Evolutionary conservation across 1,284 basidiomycete genomes (phyloP).

Genomic region (Lentinula novae-zelandiae): DNA sequence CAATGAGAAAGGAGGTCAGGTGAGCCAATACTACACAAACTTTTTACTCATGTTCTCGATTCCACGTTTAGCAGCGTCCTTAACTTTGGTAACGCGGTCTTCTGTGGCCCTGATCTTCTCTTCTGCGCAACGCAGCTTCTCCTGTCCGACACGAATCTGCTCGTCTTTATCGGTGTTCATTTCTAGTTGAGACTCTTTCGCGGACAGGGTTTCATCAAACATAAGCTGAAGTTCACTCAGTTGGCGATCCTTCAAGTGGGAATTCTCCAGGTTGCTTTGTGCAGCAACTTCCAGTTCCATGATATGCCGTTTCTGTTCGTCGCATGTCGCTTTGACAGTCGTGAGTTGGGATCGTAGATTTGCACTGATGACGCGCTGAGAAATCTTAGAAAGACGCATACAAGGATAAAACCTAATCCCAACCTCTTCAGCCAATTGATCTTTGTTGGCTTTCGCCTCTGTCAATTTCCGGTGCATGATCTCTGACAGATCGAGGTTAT

Average conservation of each 20-base stretch:
- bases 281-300: slow-evolving; percentile 4
- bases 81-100: slow-evolving; percentile 9
- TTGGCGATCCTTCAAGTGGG: slow-evolving; percentile 4
- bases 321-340: not conserved
- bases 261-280: not conserved
- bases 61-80: slow-evolving; percentile 14
- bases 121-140: not conserved
- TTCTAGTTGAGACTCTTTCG: slow-evolving; percentile 3
- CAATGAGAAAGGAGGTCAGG: not conserved
- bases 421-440: slow-evolving; percentile 15
- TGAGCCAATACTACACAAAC: slow-evolving; percentile 11
- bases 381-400: not conserved
- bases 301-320: slow-evolving; percentile 3
- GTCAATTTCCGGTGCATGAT: slow-evolving; percentile 15
- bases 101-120: slow-evolving; percentile 10
- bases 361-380: slow-evolving; percentile 4
- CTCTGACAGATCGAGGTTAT: slow-evolving; percentile 13
- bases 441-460: slow-evolving; percentile 15
- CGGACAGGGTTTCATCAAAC: slow-evolving; percentile 1
- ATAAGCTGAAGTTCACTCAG: not conserved
- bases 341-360: slow-evolving; percentile 12
- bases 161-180: slow-evolving; percentile 8
- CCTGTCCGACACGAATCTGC: not conserved
- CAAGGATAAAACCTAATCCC: not conserved
- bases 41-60: slow-evolving; percentile 18